Conservation (phyloP, 805 yeast genomes). For the Hanseniaspora mollemarum region DNA sequence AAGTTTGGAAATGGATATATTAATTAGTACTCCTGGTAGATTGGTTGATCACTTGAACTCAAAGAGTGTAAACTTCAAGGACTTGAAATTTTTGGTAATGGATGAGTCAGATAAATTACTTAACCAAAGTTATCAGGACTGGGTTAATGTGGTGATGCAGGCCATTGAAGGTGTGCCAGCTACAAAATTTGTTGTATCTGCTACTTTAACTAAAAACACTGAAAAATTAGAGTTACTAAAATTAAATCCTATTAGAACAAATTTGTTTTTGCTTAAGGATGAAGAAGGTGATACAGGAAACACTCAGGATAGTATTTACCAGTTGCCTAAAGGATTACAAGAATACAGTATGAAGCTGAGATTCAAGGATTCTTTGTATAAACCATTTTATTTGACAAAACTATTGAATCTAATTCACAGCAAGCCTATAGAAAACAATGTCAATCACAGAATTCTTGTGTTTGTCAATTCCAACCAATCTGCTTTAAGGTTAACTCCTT, state of each 20-base stretch:
- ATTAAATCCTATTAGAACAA: conserved; percentile 46
- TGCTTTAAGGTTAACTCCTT: conserved; percentile 62
- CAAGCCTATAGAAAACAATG: not conserved
- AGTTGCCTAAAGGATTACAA: conserved; percentile 43
- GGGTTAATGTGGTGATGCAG: conserved; percentile 54
- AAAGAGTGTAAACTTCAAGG: conserved; percentile 36
- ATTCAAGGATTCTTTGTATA: conserved; percentile 37
- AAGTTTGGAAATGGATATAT: conserved; percentile 47
- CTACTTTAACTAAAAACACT: conserved; percentile 88
- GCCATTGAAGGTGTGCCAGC: conserved; percentile 31
- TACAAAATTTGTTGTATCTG: conserved; percentile 71
- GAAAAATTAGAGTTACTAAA: conserved; percentile 67
- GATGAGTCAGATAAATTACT: conserved; percentile 77
- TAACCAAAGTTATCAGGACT: conserved; percentile 85
- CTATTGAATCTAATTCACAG: conserved; percentile 34
- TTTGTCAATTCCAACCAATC: conserved; percentile 53
- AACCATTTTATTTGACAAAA: conserved; percentile 63
- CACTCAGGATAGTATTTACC: conserved; percentile 39
- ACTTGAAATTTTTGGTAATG: conserved; percentile 52
- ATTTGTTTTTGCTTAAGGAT: conserved; percentile 57
- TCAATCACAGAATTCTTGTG: conserved; percentile 20
- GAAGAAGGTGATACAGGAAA: conserved; percentile 30
- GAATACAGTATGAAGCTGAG: conserved; percentile 34
- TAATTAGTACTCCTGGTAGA: conserved; percentile 69
- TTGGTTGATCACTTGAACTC: conserved; percentile 58